phyloP scores from a whole-genome alignment of 1,139 yeast genomes.

The Kodamaea suecica region DNA sequence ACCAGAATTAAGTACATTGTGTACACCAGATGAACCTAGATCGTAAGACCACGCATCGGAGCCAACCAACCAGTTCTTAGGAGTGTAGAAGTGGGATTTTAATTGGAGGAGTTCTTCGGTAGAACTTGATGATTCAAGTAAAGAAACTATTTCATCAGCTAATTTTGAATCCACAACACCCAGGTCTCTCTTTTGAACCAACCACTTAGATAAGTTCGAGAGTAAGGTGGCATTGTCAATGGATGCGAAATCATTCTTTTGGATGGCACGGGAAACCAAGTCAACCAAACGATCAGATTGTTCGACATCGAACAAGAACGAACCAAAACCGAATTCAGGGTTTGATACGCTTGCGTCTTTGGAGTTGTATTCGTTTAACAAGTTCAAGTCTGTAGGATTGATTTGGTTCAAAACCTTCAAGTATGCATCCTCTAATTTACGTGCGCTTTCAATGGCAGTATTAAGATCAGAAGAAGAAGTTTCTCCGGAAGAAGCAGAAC shows the following conservation, averaged over 20 bases:
- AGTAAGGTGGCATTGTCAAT: slow-evolving; percentile 48
- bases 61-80: slow-evolving; percentile 81
- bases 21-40: slow-evolving; percentile 89
- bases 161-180: slow-evolving; percentile 24
- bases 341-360: slow-evolving; percentile 46
- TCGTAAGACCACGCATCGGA: slow-evolving; percentile 97
- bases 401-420: slow-evolving; percentile 70
- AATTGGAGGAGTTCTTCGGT: slow-evolving; percentile 47
- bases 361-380: slow-evolving; percentile 52
- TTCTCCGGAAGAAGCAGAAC: slow-evolving; percentile 37
- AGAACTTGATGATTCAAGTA: slow-evolving; percentile 38
- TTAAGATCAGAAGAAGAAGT: slow-evolving; percentile 26
- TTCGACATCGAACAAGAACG: slow-evolving; percentile 58
- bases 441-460: slow-evolving; percentile 43
- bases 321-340: slow-evolving; percentile 90
- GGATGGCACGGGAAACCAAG: slow-evolving; percentile 50
- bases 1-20: slow-evolving; percentile 72
- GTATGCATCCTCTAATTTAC: slow-evolving; percentile 72
- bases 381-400: slow-evolving; percentile 49
- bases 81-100: slow-evolving; percentile 43
- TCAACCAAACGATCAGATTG: slow-evolving; percentile 45
- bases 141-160: slow-evolving; percentile 34
- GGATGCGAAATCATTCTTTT: slow-evolving; percentile 46
- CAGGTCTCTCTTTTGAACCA: slow-evolving; percentile 41
- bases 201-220: slow-evolving; percentile 68